Evolutionary conservation across 352 stramenopile genomes (phyloP), one percentile per base, ranked within the genome.

Genomic region (Thalassiosira mediterranea): DNA sequence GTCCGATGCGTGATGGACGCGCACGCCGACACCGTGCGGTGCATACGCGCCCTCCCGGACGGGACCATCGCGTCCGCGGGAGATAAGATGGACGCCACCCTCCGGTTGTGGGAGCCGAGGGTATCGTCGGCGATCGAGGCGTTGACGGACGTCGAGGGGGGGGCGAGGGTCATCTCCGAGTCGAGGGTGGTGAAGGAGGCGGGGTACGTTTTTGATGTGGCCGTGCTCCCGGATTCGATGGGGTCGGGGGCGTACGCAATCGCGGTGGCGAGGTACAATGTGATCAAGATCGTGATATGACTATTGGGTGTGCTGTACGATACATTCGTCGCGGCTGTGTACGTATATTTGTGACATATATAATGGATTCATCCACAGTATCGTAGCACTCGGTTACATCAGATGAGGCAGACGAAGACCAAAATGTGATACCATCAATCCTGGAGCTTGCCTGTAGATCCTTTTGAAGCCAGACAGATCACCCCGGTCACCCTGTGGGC

Each of bases 181-280:
- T 15, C 58, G 44, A 65, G 25, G 29, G 40, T 52, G 32, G 29
- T 76, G 54, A 76, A 74, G 26, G 48, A 75, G 13, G 51, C 65
- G 23, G 79, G 79, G 7, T 87, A 87, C 34, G 69, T 87, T 2
- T 87, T 87, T 68, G 79, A 73, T 48, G 52, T 84, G 40, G 49
- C 54, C 31, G 59, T 82, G 2, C 42, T 87, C 23, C 47, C 47
- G n/a, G 79, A 82, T 51, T 61, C 59, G 11, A 77, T 77, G 34
- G 56, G 51, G 15, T 53, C 32, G 25, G 64, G 52, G 38, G 34
- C 52, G 11, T 86, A 63, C 54, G 79, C 79, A n/a, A 60, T 87
- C 59, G 79, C 79, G 19, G 74, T 48, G 13, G 79, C 64, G 13
- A 77, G 74, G 42, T 87, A 87, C 61, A 87, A 87, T 49, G 68